phyloP scores from a whole-genome alignment of 2,329 filamentous ascomycete genomes.

The Fusarium tanahbumbuense region DNA sequence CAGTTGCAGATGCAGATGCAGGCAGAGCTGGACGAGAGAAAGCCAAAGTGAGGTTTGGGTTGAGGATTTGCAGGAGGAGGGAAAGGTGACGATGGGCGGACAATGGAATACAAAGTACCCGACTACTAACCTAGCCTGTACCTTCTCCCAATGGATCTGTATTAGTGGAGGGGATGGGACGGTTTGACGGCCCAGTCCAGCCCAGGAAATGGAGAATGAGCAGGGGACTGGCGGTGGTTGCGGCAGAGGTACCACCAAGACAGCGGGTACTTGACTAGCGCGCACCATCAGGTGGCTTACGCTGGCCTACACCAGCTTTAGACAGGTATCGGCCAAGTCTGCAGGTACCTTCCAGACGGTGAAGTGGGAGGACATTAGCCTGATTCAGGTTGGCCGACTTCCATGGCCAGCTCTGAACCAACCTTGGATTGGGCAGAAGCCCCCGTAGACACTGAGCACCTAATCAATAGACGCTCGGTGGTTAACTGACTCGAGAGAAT shows the following conservation, averaged over 20 bases:
- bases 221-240: slow-evolving; percentile 38
- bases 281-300: not conserved
- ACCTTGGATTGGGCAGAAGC: not conserved
- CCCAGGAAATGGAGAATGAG: slow-evolving; percentile 24
- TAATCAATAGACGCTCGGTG: slow-evolving; percentile 27
- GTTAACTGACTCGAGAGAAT: slow-evolving; percentile 1
- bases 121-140: slow-evolving; percentile 2
- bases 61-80: slow-evolving; percentile 22
- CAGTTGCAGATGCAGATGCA: not conserved
- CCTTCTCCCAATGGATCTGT: not conserved
- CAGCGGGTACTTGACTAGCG: slow-evolving; percentile 34
- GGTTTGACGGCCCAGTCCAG: slow-evolving; percentile 45
- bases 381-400: slow-evolving; percentile 46
- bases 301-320: not conserved
- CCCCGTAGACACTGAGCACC: slow-evolving; percentile 35
- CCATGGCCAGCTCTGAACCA: slow-evolving; percentile 28
- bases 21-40: slow-evolving; percentile 7
- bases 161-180: slow-evolving; percentile 34
- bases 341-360: slow-evolving; percentile 40
- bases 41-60: slow-evolving; percentile 22
- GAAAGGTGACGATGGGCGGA: slow-evolving; percentile 33
- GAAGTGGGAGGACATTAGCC: slow-evolving; percentile 39
- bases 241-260: slow-evolving; percentile 32
- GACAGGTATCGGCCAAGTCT: slow-evolving; percentile 29
- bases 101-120: slow-evolving; percentile 39